A percentile compares a stretch with the other conserved stretches of the same genome.
These are phyloP conservation scores for Hypoxylon intermedium DNA, from an alignment of 495 filamentous ascomycete genomes.

Conservation along the genomic window DNA sequence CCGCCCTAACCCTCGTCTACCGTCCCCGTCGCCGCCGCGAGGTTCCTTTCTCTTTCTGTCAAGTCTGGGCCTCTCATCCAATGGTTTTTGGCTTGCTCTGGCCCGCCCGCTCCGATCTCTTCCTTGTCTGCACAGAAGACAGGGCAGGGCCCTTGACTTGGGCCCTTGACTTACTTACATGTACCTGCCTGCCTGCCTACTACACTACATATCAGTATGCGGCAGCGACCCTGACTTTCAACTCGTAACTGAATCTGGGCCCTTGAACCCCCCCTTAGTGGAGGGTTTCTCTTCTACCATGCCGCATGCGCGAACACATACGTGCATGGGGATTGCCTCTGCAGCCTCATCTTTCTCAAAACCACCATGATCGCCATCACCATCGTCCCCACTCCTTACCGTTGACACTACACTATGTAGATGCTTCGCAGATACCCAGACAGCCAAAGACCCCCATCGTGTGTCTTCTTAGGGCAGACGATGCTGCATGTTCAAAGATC, in stretches of 20 bases:
- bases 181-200: too few relatives aligned
- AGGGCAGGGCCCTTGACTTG: constrained; percentile 18
- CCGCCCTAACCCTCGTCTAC: constrained; percentile 11
- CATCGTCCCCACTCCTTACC: constrained; percentile 21
- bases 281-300: constrained; percentile 28
- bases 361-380: constrained; percentile 31
- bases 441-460: background rate
- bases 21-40: constrained; percentile 36
- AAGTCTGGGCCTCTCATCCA: constrained; percentile 29
- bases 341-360: constrained; percentile 39
- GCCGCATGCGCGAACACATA: constrained; percentile 34
- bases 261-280: constrained; percentile 8
- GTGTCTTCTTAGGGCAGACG: constrained; percentile 6
- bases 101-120: constrained; percentile 32
- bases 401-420: too few relatives aligned
- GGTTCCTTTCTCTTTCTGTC: constrained; percentile 20
- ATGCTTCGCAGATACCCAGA: constrained; percentile 20
- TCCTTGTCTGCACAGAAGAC: constrained; percentile 14
- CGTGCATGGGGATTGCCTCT: constrained; percentile 33
- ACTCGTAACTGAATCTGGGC: background rate
- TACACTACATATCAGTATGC: constrained; percentile 31
- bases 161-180: too few relatives aligned
- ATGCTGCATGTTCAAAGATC: constrained; percentile 21
- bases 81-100: constrained; percentile 22
- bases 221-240: constrained; percentile 32